These are phyloP conservation scores for Entomophthora muscae DNA, from an alignment of 371 early-diverging fungal species.

Conservation along the genomic window DNA sequence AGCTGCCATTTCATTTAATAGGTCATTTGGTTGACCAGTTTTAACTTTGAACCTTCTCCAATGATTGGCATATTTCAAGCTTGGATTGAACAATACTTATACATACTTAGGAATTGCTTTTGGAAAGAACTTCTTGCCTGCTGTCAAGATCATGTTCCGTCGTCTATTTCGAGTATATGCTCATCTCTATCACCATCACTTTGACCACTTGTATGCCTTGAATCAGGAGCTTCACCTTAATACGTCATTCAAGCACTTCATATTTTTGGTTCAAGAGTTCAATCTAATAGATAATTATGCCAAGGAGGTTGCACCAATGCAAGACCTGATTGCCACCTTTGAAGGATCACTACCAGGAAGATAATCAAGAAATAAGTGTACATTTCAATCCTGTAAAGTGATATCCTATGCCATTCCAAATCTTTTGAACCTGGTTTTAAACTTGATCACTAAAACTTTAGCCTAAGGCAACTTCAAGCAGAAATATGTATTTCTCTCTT, in stretches of 20 bases:
- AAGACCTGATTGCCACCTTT: conserved; percentile 28
- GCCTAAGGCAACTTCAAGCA: no score
- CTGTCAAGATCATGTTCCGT: conserved; percentile 49
- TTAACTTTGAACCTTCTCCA: no score
- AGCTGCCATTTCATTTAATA: background rate
- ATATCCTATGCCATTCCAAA: no score
- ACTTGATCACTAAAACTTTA: no score
- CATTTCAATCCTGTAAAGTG: no score
- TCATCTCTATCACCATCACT: conserved; percentile 73
- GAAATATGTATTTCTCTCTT: no score
- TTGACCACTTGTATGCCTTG: conserved; percentile 37
- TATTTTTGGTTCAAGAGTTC: conserved; percentile 66
- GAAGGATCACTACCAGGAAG: no score
- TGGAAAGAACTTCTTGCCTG: conserved; percentile 25
- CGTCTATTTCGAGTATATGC: conserved; percentile 73
- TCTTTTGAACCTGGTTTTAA: no score
- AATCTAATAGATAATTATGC: conserved; percentile 32
- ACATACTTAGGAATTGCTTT: conserved; percentile 28
- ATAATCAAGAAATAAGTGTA: no score
- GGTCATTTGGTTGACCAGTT: no score
- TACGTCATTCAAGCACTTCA: conserved; percentile 77
- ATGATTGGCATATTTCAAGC: background rate
- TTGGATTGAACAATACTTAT: no score
- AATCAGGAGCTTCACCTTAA: conserved; percentile 69
- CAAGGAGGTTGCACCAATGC: conserved; percentile 45